Evolutionary conservation across 495 filamentous ascomycete genomes (phyloP).

Genomic region (Xylaria castorea): DNA sequence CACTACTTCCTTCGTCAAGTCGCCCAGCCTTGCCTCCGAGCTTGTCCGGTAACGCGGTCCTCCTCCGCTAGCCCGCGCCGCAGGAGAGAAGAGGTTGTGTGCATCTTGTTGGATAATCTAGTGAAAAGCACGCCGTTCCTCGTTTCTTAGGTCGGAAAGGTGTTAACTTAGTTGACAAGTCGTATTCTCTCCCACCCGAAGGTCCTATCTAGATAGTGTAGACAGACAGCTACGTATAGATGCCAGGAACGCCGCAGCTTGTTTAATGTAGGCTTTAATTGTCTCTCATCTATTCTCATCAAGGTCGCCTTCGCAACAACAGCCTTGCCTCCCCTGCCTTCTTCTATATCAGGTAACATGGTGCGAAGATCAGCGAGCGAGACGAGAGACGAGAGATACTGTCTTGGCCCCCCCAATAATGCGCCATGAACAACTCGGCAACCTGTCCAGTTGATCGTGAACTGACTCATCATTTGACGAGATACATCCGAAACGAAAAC

Average conservation of each 20-base stretch:
- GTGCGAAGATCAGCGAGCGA: neutral
- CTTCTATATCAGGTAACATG: no score
- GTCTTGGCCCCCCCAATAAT: neutral
- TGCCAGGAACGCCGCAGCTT: neutral
- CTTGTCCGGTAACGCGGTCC: neutral
- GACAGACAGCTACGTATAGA: no score
- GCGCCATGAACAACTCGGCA: neutral
- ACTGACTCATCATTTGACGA: conserved; percentile 4
- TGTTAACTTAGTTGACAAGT: no score
- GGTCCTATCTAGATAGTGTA: neutral
- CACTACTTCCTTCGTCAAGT: neutral
- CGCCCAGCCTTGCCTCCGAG: neutral
- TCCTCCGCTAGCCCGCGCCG: neutral
- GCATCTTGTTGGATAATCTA: neutral
- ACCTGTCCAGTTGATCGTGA: neutral
- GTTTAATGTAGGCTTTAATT: neutral
- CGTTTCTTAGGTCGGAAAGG: neutral
- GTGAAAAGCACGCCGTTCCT: no score
- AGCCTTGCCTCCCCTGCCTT: no score
- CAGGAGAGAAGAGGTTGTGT: no score
- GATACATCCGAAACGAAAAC: neutral
- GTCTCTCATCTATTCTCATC: no score
- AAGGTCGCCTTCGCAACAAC: no score
- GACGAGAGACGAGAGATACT: neutral
- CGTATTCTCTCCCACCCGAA: neutral